Conservation (phyloP, 805 yeast species). For the Metschnikowia continentalis region DNA sequence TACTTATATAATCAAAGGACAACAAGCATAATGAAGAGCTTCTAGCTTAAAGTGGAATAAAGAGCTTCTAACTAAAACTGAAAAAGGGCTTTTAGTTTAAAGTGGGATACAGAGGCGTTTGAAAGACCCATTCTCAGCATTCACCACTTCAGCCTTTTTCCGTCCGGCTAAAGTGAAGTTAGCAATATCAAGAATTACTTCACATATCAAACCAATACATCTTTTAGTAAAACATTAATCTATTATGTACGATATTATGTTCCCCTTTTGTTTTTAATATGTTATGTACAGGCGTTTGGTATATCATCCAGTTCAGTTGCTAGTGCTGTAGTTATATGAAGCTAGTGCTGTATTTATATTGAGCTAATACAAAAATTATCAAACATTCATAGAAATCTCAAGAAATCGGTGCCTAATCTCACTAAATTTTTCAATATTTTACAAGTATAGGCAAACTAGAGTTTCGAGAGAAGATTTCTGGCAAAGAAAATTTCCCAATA, state of each 20-base stretch:
- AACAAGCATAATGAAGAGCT: too few species aligned
- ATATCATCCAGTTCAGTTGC: too few species aligned
- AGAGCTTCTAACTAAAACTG: too few species aligned
- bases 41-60: not conserved
- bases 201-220: not conserved
- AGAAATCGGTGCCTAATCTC: not conserved
- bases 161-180: not conserved
- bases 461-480: slow-evolving; percentile 40
- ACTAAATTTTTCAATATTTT: not conserved
- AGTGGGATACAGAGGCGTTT: not conserved
- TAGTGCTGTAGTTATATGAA: not conserved
- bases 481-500: too few species aligned
- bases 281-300: slow-evolving; percentile 1
- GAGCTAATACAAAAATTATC: not conserved
- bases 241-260: not conserved
- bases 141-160: not conserved
- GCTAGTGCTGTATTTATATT: not conserved
- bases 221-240: not conserved
- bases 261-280: not conserved
- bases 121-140: not conserved
- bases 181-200: too few species aligned
- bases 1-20: too few species aligned
- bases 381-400: not conserved
- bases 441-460: slow-evolving; percentile 53
- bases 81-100: not conserved